Evolutionary conservation across 768 basidiomycete genomes (phyloP), one percentile per base, ranked within the genome.

Genomic region (Pisolithus albus): DNA sequence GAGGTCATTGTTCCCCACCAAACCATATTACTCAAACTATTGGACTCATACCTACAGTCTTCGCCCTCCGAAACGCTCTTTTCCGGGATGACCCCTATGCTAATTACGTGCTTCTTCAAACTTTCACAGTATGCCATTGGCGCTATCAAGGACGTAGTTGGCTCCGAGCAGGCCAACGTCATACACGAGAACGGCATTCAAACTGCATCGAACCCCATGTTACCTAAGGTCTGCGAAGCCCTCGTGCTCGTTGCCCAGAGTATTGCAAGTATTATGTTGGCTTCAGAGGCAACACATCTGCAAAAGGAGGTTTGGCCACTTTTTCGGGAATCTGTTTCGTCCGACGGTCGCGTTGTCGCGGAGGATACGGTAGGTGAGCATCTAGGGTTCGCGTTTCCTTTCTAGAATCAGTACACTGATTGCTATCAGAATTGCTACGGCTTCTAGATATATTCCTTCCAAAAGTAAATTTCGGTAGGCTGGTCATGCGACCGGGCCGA

Each of bases 1-100:
- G 91, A 92, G 68, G 74, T 83, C 11, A 78, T 93, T 38, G 82
- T 88, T 5, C 89, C 92, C 0, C 84, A 87, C 57, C 93, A 95
- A 65, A 90, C 84, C 4, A 87, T 81, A n/a, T 70, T 95, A 10
- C 79, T 96, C 52, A 94, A 93, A 67, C 73, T 95, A 15, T 71
- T 93, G 11, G 93, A 95, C 63, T 87, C 90, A 1, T 86, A 89
- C 62, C 72, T 92, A 49, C 86, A 89, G 56, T 76, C 81, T 11
- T 69, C 70, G 24, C 71, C 72, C 56, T 58, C 68, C 49, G 59
- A 61, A 49, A 26, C 54, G 44, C 66, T 71, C 18, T 75, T 80
- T 49, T 61, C 62, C 26, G 71, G 71, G 49, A 70, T 81, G 57
- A 73, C 72, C 48, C 77, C 75, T 8, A 82, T 89, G 71, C 69